Base-by-base conservation (phyloP, 345 rosid genomes). In the Combretum micranthum region DNA sequence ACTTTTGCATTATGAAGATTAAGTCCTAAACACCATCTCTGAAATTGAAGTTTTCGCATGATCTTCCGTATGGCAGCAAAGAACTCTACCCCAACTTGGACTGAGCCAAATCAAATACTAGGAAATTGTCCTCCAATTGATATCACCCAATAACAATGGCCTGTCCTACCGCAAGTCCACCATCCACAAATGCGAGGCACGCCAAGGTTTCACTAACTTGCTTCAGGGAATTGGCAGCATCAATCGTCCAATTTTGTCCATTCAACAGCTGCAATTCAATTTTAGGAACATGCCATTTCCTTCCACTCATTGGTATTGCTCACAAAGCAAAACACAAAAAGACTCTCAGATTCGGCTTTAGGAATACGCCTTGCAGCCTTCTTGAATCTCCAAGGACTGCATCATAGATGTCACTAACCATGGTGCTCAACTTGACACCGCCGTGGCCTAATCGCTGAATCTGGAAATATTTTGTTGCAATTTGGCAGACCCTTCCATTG, bases 81-180 rank as follows among this genome's bases (percentile, higher is more conserved):
- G 39, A 32, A 44, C 67, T 71, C 54, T 61, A 65, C 2, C 71
- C 75, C 20, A 71, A 67, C 52, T 60, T 65, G 37, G 67, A 61
- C 47, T 48, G 25, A 0, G 70, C 75, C 15, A 65, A 45, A 57
- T 71, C 75, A 42, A 71, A 65, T 55, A 61, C 67, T 15, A 61
- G 42, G 44, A 71, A 67, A 61, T 65, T 71, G 54, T 71, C 32
- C 50, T 72, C 65, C 57, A 63, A 23, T 15, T 59, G 69, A 52
- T 60, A 51, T 47, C 65, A 67, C 15, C 72, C 69, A 10, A 64
- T 48, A 2, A 56, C 70, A 42, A 72, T 63, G 14, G 71, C 62
- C 16, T 67, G 66, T 42, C 57, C 52, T 0, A 63, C 66, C 20
- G 48, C 53, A 20, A 45, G 47, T 12, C 71, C 68, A 14, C 71